Percentiles rank a stretch among this genome's conserved stretches.
phyloP scores from a whole-genome alignment of 2,329 filamentous ascomycete species.

The Aschersonia sp. region DNA sequence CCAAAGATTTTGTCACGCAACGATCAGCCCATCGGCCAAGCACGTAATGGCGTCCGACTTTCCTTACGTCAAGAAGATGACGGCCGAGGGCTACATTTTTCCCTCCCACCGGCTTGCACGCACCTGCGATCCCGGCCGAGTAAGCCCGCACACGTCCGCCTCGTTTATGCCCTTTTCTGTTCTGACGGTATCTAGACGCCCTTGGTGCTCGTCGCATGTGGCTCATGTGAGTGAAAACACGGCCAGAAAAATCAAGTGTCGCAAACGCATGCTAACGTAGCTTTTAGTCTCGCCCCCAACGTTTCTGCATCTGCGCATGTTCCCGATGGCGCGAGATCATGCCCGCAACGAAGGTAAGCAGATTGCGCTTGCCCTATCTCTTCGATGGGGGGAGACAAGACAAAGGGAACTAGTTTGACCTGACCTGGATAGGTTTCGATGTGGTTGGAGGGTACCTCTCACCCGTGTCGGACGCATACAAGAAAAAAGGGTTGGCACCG shows the following conservation, averaged over 20 bases:
- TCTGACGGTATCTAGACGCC: not conserved
- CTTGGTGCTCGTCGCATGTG: conserved; percentile 33
- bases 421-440: conserved; percentile 41
- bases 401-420: not conserved
- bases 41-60: conserved; percentile 15
- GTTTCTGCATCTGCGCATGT: conserved; percentile 72
- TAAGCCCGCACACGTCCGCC: not conserved
- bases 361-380: not conserved
- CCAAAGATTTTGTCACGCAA: not conserved
- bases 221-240: conserved; percentile 29
- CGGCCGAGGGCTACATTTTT: conserved; percentile 37
- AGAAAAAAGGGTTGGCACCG: conserved; percentile 22
- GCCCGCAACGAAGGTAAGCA: conserved; percentile 31
- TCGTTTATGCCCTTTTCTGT: not conserved
- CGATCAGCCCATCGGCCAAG: not conserved
- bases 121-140: conserved; percentile 23
- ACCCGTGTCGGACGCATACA: conserved; percentile 19
- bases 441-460: conserved; percentile 58
- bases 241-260: not conserved
- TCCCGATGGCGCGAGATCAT: conserved; percentile 74
- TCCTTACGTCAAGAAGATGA: conserved; percentile 18
- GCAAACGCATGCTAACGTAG: not conserved
- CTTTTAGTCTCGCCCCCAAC: conserved; percentile 50
- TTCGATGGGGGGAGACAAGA: not conserved
- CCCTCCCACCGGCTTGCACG: conserved; percentile 44